Conservation (phyloP, 768 basidiomycete genomes). For the Lactifluus subvellereus region DNA sequence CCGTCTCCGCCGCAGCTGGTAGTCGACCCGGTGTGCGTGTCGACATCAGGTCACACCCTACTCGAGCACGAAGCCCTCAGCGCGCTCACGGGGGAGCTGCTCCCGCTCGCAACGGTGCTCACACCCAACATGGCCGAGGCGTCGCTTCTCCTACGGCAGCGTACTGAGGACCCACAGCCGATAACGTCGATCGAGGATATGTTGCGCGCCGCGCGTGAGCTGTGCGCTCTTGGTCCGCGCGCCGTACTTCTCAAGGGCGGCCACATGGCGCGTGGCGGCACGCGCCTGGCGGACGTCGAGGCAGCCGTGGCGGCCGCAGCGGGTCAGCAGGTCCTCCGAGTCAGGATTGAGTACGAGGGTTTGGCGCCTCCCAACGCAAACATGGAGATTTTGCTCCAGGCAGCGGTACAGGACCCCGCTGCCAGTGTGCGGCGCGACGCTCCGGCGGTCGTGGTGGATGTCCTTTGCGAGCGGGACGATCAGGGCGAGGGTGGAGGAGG, state of each 20-base stretch:
- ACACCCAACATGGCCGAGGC: slow-evolving; percentile 87
- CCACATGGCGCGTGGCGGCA: slow-evolving; percentile 42
- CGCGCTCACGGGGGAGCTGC: slow-evolving; percentile 52
- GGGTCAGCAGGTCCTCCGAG: neutral
- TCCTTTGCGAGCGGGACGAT: slow-evolving; percentile 42
- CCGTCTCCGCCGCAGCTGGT: slow-evolving; percentile 49
- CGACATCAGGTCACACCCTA: slow-evolving; percentile 81
- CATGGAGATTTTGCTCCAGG: slow-evolving; percentile 53
- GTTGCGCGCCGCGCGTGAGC: slow-evolving; percentile 46
- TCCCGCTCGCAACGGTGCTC: slow-evolving; percentile 65
- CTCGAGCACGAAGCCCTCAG: slow-evolving; percentile 61
- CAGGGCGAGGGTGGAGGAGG: slow-evolving; percentile 21
- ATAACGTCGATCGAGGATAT: slow-evolving; percentile 53
- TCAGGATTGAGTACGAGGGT: neutral
- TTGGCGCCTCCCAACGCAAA: slow-evolving; percentile 43
- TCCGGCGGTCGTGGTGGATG: slow-evolving; percentile 51
- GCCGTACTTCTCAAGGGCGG: slow-evolving; percentile 85
- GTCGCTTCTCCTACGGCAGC: slow-evolving; percentile 52
- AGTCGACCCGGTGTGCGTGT: slow-evolving; percentile 88
- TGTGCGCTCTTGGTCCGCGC: slow-evolving; percentile 44
- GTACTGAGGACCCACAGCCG: neutral
- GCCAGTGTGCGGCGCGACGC: slow-evolving; percentile 5
- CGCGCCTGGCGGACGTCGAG: slow-evolving; percentile 43
- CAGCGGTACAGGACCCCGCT: slow-evolving; percentile 22
- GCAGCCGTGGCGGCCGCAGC: neutral